Percentiles rank a stretch among this genome's conserved stretches.
phyloP scores from a whole-genome alignment of 2,329 filamentous ascomycete species.

The Sporothrix variecibatus region DNA sequence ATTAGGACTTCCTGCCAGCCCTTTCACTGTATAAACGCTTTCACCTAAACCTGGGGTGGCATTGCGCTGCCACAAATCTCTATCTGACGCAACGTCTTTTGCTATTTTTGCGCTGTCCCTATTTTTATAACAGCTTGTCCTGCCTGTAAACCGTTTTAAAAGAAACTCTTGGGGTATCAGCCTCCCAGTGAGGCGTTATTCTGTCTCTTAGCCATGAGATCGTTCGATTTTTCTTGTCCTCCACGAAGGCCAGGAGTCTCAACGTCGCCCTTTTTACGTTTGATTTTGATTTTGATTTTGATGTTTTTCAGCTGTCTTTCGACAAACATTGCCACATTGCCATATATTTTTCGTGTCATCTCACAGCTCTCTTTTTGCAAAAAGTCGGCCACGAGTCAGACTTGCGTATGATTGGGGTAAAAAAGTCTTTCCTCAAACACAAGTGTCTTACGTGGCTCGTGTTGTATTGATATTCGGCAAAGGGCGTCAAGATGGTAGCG shows the following conservation, averaged over 20 bases:
- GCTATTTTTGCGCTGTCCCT: neutral
- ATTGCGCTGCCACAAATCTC: neutral
- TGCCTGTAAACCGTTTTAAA: neutral
- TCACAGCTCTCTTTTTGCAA: neutral
- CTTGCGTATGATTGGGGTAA: constrained; percentile 11
- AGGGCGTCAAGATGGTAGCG: neutral
- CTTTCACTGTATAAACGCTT: neutral
- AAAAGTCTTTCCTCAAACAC: neutral
- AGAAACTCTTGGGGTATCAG: constrained; percentile 9
- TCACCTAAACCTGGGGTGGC: constrained; percentile 5
- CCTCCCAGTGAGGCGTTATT: neutral
- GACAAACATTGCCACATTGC: neutral
- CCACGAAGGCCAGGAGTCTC: too few species aligned
- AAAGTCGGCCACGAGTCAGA: neutral
- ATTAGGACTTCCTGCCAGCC: neutral
- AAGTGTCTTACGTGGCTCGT: constrained; percentile 11
- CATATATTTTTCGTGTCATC: constrained; percentile 3
- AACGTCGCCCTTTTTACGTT: neutral
- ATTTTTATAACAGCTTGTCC: neutral
- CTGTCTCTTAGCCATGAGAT: neutral
- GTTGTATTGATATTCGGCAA: constrained; percentile 1
- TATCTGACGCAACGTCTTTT: constrained; percentile 3
- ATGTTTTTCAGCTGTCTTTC: neutral
- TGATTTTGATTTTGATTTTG: neutral
- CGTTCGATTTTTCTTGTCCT: neutral